Evolutionary conservation across 805 yeast genomes (phyloP), one percentile per base, ranked within the genome.

Genomic region (Saccharomycopsis sp.): DNA sequence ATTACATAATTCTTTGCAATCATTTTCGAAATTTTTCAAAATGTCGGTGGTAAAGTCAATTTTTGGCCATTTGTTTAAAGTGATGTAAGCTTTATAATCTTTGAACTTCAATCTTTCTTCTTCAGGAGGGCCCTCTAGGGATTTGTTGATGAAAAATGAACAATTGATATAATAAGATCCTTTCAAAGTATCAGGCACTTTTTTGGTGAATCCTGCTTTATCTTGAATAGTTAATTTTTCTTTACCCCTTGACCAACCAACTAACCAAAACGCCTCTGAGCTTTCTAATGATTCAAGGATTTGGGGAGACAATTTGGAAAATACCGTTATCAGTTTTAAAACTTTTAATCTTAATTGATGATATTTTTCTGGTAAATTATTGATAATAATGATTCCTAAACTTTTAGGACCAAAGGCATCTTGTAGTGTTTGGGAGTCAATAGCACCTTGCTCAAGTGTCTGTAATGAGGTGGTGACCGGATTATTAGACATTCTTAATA

Each of bases 191-290:
- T 75, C 80, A 3, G 49, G 47, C 20, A 31, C 38, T 25, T 42
- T 39, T 14, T 33, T 34, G 10, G 19, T 20, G 25, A 29, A 33
- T 3, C 10, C 29, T 5, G 15, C 35, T 1, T 70, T 70, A 31
- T 56, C 45, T 2, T 72, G 73, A 27, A 57, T 54, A 1, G 61
- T 61, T 27, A 75, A 59, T 26, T 54, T 63, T 48, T 75, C 81
- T 39, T 65, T 68, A 1, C 80, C 80, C 19, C 72, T 53, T 6
- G 79, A 73, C 80, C 80, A 75, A 1, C 80, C 82, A 1, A 70
- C 68, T 5, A 72, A 56, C 70, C 74, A 75, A 46, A 54, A 58
- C 0, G 74, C 65, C 38, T 70, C 74, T 14, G 67, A 69, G 19
- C 58, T 59, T 48, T 73, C 79, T 39, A 74, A 57, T 14, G 47